Evolutionary conservation across 495 filamentous ascomycete species (phyloP).

Genomic region (Pseudevernia furfuracea): DNA sequence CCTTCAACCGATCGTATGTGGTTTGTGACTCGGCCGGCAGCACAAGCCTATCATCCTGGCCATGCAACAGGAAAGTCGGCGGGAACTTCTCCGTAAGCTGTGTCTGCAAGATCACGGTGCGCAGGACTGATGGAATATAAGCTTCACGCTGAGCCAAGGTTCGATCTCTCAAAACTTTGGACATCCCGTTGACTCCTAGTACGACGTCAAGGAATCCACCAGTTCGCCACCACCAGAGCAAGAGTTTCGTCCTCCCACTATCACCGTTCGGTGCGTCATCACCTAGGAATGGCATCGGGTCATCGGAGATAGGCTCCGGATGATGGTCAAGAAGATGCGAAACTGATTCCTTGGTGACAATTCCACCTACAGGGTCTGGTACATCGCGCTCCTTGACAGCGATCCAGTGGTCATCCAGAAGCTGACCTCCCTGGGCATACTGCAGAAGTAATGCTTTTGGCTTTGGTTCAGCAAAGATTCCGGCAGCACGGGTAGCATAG

Average conservation of each 20-base stretch:
- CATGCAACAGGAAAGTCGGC: slow-evolving; percentile 33
- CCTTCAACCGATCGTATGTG: not conserved
- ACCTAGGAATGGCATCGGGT: slow-evolving; percentile 7
- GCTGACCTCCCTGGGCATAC: slow-evolving; percentile 32
- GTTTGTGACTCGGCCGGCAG: slow-evolving; percentile 21
- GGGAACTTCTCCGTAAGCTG: slow-evolving; percentile 31
- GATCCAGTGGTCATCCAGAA: slow-evolving; percentile 31
- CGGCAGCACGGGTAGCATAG: slow-evolving; percentile 34
- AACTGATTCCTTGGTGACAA: slow-evolving; percentile 18
- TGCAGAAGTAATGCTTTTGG: slow-evolving; percentile 31
- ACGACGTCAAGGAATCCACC: slow-evolving; percentile 19
- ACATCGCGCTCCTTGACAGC: slow-evolving; percentile 13
- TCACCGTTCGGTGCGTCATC: slow-evolving; percentile 21
- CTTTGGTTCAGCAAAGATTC: slow-evolving; percentile 32
- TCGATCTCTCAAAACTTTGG: slow-evolving; percentile 11
- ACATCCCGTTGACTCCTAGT: slow-evolving; percentile 14
- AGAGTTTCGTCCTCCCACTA: slow-evolving; percentile 21
- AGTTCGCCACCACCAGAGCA: slow-evolving; percentile 24
- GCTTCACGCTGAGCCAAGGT: slow-evolving; percentile 18
- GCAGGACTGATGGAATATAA: slow-evolving; percentile 23
- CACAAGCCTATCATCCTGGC: slow-evolving; percentile 30
- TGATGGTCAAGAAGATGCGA: slow-evolving; percentile 18
- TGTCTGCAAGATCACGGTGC: slow-evolving; percentile 28
- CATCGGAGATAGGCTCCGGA: slow-evolving; percentile 24
- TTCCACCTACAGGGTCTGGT: slow-evolving; percentile 20